phyloP scores from a whole-genome alignment of 2,329 filamentous ascomycete genomes.

The Cytospora leucostoma region DNA sequence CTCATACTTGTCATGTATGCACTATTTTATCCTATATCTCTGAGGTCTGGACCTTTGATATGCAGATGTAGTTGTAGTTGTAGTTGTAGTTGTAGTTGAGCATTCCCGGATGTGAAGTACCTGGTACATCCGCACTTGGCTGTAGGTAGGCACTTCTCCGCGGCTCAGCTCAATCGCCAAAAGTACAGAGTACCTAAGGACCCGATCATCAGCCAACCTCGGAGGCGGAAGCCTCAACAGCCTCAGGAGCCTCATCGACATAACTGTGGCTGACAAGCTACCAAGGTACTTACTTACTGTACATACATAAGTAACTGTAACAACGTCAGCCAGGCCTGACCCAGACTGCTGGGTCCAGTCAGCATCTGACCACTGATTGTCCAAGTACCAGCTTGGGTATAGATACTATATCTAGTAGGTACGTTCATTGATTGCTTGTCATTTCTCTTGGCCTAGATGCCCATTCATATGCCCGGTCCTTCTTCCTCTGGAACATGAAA shows the following conservation, averaged over 20 bases:
- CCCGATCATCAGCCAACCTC: background rate
- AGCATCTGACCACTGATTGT: background rate
- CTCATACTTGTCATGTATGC: no score
- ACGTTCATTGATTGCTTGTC: background rate
- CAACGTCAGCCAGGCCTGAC: background rate
- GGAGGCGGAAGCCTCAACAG: background rate
- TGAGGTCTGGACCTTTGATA: no score
- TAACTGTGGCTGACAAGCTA: background rate
- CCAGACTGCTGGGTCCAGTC: constrained; percentile 9
- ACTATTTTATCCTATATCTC: no score
- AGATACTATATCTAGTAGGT: background rate
- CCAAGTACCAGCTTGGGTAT: background rate
- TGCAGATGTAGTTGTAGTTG: no score
- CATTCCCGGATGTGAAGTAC: no score
- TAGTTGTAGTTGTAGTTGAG: no score
- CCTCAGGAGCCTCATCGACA: background rate
- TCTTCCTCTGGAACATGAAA: background rate
- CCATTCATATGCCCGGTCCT: no score
- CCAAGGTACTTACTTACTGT: background rate
- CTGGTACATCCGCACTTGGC: no score
- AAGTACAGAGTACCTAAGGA: background rate
- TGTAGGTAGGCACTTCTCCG: no score
- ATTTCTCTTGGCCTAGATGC: no score
- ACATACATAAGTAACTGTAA: background rate
- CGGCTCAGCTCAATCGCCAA: no score